Percentiles rank a stretch among this genome's conserved stretches.
Evolutionary conservation across 2,329 filamentous ascomycete genomes (phyloP).

Genomic region (Helminthosporium solani): DNA sequence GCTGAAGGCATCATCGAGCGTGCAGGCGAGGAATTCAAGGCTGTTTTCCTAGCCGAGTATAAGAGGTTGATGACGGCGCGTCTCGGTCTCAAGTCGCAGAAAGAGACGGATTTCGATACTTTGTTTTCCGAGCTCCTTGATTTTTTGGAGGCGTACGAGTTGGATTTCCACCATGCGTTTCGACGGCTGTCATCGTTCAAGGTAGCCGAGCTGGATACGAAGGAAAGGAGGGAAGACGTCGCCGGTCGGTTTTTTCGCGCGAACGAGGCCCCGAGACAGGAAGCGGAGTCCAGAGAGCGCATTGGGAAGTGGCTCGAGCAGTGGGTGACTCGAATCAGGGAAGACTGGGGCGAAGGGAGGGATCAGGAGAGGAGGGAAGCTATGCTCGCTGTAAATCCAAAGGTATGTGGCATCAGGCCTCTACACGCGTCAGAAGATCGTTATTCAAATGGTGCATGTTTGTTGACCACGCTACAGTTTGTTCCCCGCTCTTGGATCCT

Average conservation of each 20-base stretch:
- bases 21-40: conserved; percentile 82
- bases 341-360: conserved; percentile 69
- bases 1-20: conserved; percentile 82
- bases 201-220: conserved; percentile 63
- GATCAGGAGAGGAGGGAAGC: conserved; percentile 63
- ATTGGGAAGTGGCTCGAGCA: conserved; percentile 78
- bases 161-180: conserved; percentile 97
- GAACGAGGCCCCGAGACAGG: conserved; percentile 57
- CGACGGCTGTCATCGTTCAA: conserved; percentile 69
- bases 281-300: conserved; percentile 64
- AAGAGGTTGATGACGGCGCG: conserved; percentile 78
- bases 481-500: conserved; percentile 87
- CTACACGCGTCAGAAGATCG: too few relatives aligned
- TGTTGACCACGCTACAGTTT: conserved; percentile 54
- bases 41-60: conserved; percentile 86
- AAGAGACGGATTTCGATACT: conserved; percentile 73
- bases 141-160: conserved; percentile 73
- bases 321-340: conserved; percentile 70
- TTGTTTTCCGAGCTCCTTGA: conserved; percentile 83
- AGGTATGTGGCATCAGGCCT: conserved; percentile 48
- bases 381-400: conserved; percentile 90
- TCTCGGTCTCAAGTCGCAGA: conserved; percentile 70
- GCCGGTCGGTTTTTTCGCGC: conserved; percentile 78
- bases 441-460: too few relatives aligned
- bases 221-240: conserved; percentile 62